Evolutionary conservation across 257 asterid genomes (phyloP).

Genomic region (Linderniella brevidens): DNA sequence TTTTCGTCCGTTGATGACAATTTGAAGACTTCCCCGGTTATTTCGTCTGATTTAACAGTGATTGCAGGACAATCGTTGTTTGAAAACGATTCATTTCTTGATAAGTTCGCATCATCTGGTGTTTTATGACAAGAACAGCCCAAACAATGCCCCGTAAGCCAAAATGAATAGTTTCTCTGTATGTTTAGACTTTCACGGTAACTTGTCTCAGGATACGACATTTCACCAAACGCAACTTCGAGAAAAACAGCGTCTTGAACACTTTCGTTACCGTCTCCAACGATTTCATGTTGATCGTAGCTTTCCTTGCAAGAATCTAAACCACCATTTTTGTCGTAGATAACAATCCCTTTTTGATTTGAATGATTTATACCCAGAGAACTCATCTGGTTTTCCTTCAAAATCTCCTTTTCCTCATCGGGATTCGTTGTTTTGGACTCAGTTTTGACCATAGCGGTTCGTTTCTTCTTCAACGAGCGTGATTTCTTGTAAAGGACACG

Average conservation of each 20-base stretch:
- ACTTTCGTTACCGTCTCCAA: too few relatives aligned
- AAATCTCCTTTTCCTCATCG: too few relatives aligned
- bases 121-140: too few relatives aligned
- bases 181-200: too few relatives aligned
- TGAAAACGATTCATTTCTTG: too few relatives aligned
- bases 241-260: background rate
- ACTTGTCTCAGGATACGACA: background rate
- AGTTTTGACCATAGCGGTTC: slow-evolving; percentile 12
- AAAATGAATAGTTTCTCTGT: too few relatives aligned
- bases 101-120: too few relatives aligned
- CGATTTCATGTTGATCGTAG: background rate
- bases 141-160: too few relatives aligned
- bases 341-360: background rate
- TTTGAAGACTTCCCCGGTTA: too few relatives aligned
- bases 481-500: slow-evolving; percentile 23
- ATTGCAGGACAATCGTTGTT: too few relatives aligned
- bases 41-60: too few relatives aligned
- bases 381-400: background rate
- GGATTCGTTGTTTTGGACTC: slow-evolving; percentile 4
- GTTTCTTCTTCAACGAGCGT: slow-evolving; percentile 26
- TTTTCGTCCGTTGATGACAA: slow-evolving; percentile 14
- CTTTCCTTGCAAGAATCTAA: background rate
- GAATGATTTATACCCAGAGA: background rate
- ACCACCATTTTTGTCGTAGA: background rate
- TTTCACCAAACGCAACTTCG: background rate